Evolutionary conservation across 129 eudicot genomes (phyloP), one percentile per base, ranked within the genome.

Genomic region (Helianthus tuberosus): DNA sequence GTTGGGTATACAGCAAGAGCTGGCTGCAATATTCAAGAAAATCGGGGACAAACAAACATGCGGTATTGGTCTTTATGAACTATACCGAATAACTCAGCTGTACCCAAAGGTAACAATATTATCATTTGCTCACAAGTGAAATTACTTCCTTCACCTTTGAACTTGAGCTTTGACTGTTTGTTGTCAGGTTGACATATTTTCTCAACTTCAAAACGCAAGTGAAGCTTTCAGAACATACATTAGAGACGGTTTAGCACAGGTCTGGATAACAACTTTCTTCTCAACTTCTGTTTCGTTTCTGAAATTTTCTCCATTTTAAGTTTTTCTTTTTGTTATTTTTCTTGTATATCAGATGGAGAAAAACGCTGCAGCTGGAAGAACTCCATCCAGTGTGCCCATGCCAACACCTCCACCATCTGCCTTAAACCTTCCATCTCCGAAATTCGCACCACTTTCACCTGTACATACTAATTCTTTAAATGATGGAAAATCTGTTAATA

Each of bases 351-450:
- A 94, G 99, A 94, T 94, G 99, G 99, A 91, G 84, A 91, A 83
- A 85, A 94, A 88, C 74, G 97, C 96, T 11, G 99, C 99, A 66
- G 99, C 97, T n/a, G 99, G 99, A 76, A 88, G 97, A 85, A 94
- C 99, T 32, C 97, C 94, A 49, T 83, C 99, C 14, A 94, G 96
- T 72, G 84, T 94, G 38, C 99, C 99, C 25, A 50, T 94, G 86
- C 74, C 97, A 74, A 94, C 99, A 25, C 99, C 99, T 59, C 99
- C 99, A 35, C 99, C 99, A 20, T 79, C 85, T 69, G 72, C 97
- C 20, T 74, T 90, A 71, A 86, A 86, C 69, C 88, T 88, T 52
- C 85, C 98, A 25, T 89, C 96, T 59, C 97, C 98, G 44, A 90
- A 83, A 83, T 83, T 75, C n/a, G 93, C 86, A 39, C 85, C 96